These are phyloP conservation scores for Rhododendron kiyosumense DNA, from an alignment of 148 eudicot genomes.

Conservation along the genomic window DNA sequence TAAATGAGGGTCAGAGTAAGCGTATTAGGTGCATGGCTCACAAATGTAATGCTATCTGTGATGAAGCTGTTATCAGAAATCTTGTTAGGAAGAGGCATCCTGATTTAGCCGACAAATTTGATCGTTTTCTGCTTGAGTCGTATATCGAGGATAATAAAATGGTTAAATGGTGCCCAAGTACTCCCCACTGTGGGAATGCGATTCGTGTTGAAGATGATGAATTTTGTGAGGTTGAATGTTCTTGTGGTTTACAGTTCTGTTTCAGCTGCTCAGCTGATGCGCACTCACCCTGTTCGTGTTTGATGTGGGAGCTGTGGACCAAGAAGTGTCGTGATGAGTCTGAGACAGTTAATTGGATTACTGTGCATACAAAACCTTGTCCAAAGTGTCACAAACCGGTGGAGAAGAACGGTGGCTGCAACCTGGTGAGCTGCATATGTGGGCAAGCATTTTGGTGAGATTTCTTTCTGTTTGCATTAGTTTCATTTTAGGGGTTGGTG, in stretches of 20 bases:
- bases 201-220: conserved; percentile 59
- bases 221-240: conserved; percentile 64
- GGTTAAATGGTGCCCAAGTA: conserved; percentile 82
- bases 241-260: conserved; percentile 72
- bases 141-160: conserved; percentile 72
- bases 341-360: conserved; percentile 62
- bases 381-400: conserved; percentile 70
- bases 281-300: conserved; percentile 83
- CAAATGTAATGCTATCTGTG: conserved; percentile 66
- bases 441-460: conserved; percentile 68
- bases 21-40: conserved; percentile 73
- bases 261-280: conserved; percentile 63
- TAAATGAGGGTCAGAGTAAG: conserved; percentile 72
- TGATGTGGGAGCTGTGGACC: conserved; percentile 71
- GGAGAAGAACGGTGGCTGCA: conserved; percentile 83
- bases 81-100: conserved; percentile 47
- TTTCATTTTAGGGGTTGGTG: neutral
- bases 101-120: conserved; percentile 61
- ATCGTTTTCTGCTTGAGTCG: conserved; percentile 67
- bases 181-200: conserved; percentile 83
- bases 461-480: conserved; percentile 2
- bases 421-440: conserved; percentile 59
- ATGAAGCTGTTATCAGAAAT: conserved; percentile 50
- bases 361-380: conserved; percentile 59
- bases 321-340: conserved; percentile 70